Evolutionary conservation across 2,329 filamentous ascomycete genomes (phyloP), one percentile per base, ranked within the genome.

Genomic region (Neofusicoccum kwambonambiense): DNA sequence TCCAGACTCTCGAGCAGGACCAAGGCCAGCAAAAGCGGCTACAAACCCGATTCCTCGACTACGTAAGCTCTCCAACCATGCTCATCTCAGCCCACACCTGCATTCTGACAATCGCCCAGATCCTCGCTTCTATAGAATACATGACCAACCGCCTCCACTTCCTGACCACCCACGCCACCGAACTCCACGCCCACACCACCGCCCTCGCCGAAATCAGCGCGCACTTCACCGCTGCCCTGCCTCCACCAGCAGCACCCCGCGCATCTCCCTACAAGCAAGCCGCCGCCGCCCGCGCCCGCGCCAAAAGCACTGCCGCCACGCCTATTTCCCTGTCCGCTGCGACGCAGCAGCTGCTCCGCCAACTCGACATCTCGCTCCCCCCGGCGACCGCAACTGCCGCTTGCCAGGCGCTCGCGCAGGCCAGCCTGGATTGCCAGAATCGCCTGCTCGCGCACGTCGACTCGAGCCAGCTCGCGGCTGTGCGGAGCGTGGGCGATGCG

Each of bases 41-140:
- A 41, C 74, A 75, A 35, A 72, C 71, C 13, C 74, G 76, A 42
- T 82, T 79, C 79, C 68, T 78, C 13, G 75, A 77, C 52, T 83
- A 82, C 66, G 76, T 81, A 60, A 62, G 75, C 69, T 12, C 39
- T 6, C 27, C 19, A 5, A 0, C 19, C 22, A 27, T 2, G 12
- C 5, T 2, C 8, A 34, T 19, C 9, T 7, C 2, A 15, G 3
- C 2, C 13, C 42, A 22, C n/a, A n/a, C 47, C 31, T 42, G 4
- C 34, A 50, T 22, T 37, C 69, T 35, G 17, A 31, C 37, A 13
- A 42, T 15, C 44, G 72, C 19, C 34, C 22, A 78, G 76, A 72
- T 78, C 11, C 64, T 77, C 7, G 74, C 75, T 1, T 79, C 77
- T 2, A 69, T 83, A 6, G 71, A 80, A 13, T 80, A 81, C 64